Evolutionary conservation across 495 filamentous ascomycete species (phyloP).

Genomic region (Friedmanniomyces endolithicus): DNA sequence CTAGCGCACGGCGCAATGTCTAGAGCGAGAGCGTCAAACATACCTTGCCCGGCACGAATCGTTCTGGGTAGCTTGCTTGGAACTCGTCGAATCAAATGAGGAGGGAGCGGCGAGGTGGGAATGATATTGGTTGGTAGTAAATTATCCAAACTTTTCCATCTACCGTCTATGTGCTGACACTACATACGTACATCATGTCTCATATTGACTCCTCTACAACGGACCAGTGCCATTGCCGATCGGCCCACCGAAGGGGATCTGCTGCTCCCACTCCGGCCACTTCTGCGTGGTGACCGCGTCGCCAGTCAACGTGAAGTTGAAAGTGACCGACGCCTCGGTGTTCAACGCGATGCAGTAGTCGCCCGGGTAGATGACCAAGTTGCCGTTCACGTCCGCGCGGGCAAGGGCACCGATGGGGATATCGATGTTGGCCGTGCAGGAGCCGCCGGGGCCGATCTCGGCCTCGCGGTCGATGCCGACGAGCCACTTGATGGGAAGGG

Average conservation of each 20-base stretch:
- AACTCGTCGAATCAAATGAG: no score
- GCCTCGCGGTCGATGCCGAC: constrained; percentile 46
- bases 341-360: constrained; percentile 49
- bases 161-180: not conserved
- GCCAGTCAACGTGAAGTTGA: constrained; percentile 36
- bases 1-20: no score
- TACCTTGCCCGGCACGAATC: no score
- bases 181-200: not conserved
- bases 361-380: constrained; percentile 53
- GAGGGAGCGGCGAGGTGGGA: no score
- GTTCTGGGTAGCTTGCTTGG: no score
- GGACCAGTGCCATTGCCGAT: not conserved
- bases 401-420: constrained; percentile 47
- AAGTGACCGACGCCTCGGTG: constrained; percentile 23
- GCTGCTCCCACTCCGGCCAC: constrained; percentile 27
- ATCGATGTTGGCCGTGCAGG: constrained; percentile 32
- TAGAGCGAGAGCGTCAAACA: no score
- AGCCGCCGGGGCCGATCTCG: constrained; percentile 32
- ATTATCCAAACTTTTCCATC: no score
- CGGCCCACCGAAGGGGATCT: constrained; percentile 3
- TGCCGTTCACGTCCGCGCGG: constrained; percentile 44
- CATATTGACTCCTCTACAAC: not conserved
- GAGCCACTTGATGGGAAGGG: constrained; percentile 53
- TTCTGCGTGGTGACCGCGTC: constrained; percentile 32
- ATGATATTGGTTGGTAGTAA: no score